Evolutionary conservation across 495 filamentous ascomycete species (phyloP), one percentile per base, ranked within the genome.

Genomic region (Talaromyces adpressus): DNA sequence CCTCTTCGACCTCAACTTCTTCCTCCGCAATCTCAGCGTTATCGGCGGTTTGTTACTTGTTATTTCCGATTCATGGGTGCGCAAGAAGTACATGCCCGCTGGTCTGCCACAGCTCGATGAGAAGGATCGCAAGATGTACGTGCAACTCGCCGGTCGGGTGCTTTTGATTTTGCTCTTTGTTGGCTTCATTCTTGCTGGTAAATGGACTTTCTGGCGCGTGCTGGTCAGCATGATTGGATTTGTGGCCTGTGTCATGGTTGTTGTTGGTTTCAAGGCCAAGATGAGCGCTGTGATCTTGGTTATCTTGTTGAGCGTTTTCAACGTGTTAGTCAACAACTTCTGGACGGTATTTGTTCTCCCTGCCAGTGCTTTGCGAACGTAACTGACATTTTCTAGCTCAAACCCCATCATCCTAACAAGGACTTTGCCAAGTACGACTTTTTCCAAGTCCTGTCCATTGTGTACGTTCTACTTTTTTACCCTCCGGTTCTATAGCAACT

Each of bases 341-440:
- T 98, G 94, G 94, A 98, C 93, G 74, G 93, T 98, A 82, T 82
- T 91, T 84, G 68, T 52, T 18, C 57, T 27, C 27, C n/a, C 57
- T 45, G 2, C 57, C 25, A 61, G 4, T 60, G 39, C 49, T 60
- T 34, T 49, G 22, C 57, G 62, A 30, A n/a, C 12, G 6, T 4
- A 9, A 73, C 67, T 71, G 62, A 75, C 57, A 63, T 61, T 59
- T 61, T 61, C 11, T 65, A 97, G 93, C 93, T 98, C 65, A 94
- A 98, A 77, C 89, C 91, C 62, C 91, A 96, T 81, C 94, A 98
- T 81, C 94, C 95, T 56, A 92, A 98, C 81, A 96, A 97, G 83
- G 94, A 98, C 73, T 98, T 98, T 70, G 95, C 95, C 82, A 98
- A 98, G 79, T 98, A 98, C 83, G 94, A 98, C 75, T 98, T 98